A percentile compares a stretch with the other conserved stretches of the same genome.
These are phyloP conservation scores for Carnegiea gigantea DNA, from an alignment of 179 eudicot species.

Conservation along the genomic window DNA sequence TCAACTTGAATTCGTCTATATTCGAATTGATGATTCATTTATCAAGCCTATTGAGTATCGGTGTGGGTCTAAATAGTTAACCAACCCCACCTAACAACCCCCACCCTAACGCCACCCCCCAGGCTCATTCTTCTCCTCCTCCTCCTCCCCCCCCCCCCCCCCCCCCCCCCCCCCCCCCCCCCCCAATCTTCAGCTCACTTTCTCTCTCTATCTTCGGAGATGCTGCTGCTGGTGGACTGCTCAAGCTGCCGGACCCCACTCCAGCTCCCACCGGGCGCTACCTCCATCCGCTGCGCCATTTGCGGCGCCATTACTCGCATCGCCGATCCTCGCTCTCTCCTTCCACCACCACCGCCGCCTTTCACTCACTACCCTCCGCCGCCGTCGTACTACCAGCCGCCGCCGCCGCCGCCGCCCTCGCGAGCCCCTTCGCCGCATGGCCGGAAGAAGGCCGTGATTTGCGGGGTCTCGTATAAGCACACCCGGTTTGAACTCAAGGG, in stretches of 20 bases:
- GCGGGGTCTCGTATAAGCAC: slow-evolving; percentile 64
- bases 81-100: too few species aligned
- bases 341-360: slow-evolving; percentile 8
- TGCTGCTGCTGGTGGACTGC: slow-evolving; percentile 66
- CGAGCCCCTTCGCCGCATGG: slow-evolving; percentile 22
- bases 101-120: too few species aligned
- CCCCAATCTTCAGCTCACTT: too few species aligned
- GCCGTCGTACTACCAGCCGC: slow-evolving; percentile 22
- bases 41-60: too few species aligned
- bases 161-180: neutral
- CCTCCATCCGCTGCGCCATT: slow-evolving; percentile 72
- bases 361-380: slow-evolving; percentile 21
- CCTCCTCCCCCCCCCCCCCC: neutral
- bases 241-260: slow-evolving; percentile 63
- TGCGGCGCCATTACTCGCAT: slow-evolving; percentile 67
- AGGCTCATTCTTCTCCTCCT: neutral
- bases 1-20: too few species aligned
- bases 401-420: slow-evolving; percentile 11
- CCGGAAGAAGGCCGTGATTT: slow-evolving; percentile 81
- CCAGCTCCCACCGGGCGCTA: slow-evolving; percentile 69
- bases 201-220: slow-evolving; percentile 6
- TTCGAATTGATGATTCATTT: too few species aligned
- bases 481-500: slow-evolving; percentile 78
- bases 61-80: too few species aligned
- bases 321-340: slow-evolving; percentile 45